Percentiles rank a stretch among this genome's conserved stretches.
Conservation (phyloP, 495 filamentous ascomycete genomes). For the Coniosporium apollinis region DNA sequence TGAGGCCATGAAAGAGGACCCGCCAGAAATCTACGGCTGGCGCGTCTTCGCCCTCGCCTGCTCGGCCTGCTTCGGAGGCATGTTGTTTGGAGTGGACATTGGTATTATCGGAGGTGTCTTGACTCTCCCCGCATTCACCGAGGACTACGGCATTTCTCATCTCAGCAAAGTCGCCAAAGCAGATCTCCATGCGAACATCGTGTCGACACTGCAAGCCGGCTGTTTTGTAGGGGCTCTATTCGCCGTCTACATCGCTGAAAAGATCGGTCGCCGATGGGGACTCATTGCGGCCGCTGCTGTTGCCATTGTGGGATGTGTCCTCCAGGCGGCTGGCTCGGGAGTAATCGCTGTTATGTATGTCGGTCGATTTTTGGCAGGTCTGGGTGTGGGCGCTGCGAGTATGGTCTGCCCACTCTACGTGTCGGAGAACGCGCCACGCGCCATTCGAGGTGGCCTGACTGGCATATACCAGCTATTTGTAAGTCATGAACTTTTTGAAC, state of each 20-base stretch:
- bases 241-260: conserved; percentile 13
- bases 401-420: conserved; percentile 46
- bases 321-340: conserved; percentile 22
- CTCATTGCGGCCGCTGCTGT: conserved; percentile 21
- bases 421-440: conserved; percentile 51
- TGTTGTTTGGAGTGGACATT: conserved; percentile 50
- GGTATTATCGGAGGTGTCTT: conserved; percentile 52
- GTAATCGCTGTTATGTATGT: conserved; percentile 24
- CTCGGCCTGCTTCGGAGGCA: conserved; percentile 63
- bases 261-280: conserved; percentile 10
- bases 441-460: conserved; percentile 52
- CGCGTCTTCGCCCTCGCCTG: conserved; percentile 51
- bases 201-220: conserved; percentile 48
- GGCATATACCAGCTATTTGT: conserved; percentile 58
- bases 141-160: conserved; percentile 24
- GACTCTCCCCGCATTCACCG: conserved; percentile 28
- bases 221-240: conserved; percentile 47
- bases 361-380: conserved; percentile 40
- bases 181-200: conserved; percentile 37
- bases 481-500: conserved; percentile 13
- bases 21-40: conserved; percentile 66
- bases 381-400: conserved; percentile 47
- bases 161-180: conserved; percentile 15
- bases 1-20: conserved; percentile 60
- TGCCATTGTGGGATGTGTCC: conserved; percentile 20